Evolutionary conservation across 2,329 filamentous ascomycete genomes (phyloP).

Genomic region (Chrysoporthe austroafricana): DNA sequence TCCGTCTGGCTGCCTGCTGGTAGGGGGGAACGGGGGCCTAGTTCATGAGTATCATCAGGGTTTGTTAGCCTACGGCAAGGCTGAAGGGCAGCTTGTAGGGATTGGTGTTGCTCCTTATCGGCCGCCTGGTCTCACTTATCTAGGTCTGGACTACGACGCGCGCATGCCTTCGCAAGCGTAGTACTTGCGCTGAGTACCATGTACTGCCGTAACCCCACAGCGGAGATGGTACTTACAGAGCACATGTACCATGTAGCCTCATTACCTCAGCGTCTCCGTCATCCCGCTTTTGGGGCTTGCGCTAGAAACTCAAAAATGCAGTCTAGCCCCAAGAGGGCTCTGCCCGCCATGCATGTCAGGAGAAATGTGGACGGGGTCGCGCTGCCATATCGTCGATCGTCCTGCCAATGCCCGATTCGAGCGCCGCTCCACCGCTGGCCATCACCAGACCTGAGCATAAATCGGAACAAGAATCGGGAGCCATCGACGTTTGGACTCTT

Average conservation of each 20-base stretch:
- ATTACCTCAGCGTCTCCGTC: conserved; percentile 7
- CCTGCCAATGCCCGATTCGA: conserved; percentile 16
- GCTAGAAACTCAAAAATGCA: conserved; percentile 5
- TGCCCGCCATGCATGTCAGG: conserved; percentile 3
- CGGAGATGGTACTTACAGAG: neutral
- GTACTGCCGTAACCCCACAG: neutral
- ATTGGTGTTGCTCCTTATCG: neutral
- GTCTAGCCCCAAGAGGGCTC: neutral
- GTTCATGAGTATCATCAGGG: neutral
- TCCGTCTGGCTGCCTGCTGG: too few relatives aligned
- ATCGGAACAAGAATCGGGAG: neutral
- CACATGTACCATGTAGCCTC: neutral
- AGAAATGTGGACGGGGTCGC: conserved; percentile 2
- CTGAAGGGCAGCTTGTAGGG: neutral
- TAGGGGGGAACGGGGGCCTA: too few relatives aligned
- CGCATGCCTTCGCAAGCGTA: neutral
- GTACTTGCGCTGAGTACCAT: neutral
- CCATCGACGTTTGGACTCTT: neutral
- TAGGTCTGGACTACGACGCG: neutral
- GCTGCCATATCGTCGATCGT: conserved; percentile 6
- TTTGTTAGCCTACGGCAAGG: neutral
- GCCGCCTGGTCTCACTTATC: neutral
- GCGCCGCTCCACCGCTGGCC: conserved; percentile 1
- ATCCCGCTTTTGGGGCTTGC: conserved; percentile 6
- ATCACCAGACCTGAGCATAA: neutral